Evolutionary conservation across 495 filamentous ascomycete species (phyloP), one percentile per base, ranked within the genome.

Genomic region (Physcia stellaris): DNA sequence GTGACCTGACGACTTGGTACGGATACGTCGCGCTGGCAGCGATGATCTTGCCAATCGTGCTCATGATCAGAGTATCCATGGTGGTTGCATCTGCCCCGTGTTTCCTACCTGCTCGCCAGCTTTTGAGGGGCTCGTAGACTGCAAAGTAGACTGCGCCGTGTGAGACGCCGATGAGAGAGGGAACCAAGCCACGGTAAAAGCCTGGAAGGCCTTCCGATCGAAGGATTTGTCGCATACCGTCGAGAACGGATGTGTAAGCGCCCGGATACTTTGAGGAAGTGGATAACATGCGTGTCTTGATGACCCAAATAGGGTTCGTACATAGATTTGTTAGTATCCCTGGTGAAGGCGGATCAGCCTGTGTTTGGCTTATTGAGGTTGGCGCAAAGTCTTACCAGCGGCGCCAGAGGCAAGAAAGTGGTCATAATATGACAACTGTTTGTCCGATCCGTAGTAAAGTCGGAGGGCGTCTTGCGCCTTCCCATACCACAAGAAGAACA

Each of bases 271-370:
- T 58, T 32, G 70, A 69, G 48, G 86, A 78, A 2, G 79, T 85
- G 22, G 86, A 82, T 10, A 99, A 65, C 88, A 99, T 96, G 35
- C 90, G 83, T 2, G 90, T 99, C 58, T 96, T 96, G 54, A 99
- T 73, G 4, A 99, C 90, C 90, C 90, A 99, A 52, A 99, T 80
- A 4, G 90, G 90, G 54, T 99, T 99, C 34, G 92, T 96, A 43
- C 82, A 62, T 19, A 86, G 54, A 24, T 84, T 80, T 4, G 85
- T 88, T 15, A 81, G 49, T 22, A 68, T 53, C n/a, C 76, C 76
- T 73, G 35, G 18, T 6, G 24, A 10, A 6, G 13, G 13, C 17
- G 19, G n/a, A 12, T 39, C 6, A 21, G 24, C 18, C 19, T 12
- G 7, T 17, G 23, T 23, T 29, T 16, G 27, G 15, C 18, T 20